A percentile compares a stretch with the other conserved stretches of the same genome.
Conservation (phyloP, 306 rosid species). For the Canavalia gladiata region DNA sequence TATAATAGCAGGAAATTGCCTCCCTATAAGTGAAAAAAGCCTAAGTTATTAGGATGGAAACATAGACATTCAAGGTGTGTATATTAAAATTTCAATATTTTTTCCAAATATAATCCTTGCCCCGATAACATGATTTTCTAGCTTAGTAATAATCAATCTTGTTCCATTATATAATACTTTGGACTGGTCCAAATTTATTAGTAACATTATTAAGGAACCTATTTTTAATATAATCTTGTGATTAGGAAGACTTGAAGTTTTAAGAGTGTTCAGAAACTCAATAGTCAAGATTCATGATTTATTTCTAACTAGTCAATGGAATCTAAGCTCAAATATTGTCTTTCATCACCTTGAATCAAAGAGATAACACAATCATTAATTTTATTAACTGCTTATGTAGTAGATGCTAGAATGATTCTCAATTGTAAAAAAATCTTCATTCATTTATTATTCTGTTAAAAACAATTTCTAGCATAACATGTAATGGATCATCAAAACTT, state of each 20-base stretch:
- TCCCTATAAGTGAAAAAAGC: neutral
- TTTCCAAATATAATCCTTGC: neutral
- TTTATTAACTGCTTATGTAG: too few relatives aligned
- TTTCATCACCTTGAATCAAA: too few relatives aligned
- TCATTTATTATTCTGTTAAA: neutral
- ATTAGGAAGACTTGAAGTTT: too few relatives aligned
- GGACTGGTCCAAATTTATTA: neutral
- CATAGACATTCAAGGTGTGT: neutral
- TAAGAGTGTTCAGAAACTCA: too few relatives aligned
- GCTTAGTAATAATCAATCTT: neutral
- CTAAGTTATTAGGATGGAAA: neutral
- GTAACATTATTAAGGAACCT: neutral
- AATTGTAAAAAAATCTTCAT: neutral
- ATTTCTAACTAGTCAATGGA: too few relatives aligned
- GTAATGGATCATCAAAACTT: constrained; percentile 4
- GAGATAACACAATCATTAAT: too few relatives aligned
- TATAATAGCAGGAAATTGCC: neutral
- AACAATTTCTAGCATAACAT: constrained; percentile 6
- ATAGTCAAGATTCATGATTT: too few relatives aligned
- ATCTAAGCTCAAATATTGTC: too few relatives aligned
- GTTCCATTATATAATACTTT: neutral
- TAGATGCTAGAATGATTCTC: too few relatives aligned
- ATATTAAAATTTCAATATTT: neutral
- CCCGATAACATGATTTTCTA: neutral
- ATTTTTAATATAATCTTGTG: too few relatives aligned